Base-by-base conservation (phyloP, 2,329 filamentous ascomycete species). In the Nemania diffusa region DNA sequence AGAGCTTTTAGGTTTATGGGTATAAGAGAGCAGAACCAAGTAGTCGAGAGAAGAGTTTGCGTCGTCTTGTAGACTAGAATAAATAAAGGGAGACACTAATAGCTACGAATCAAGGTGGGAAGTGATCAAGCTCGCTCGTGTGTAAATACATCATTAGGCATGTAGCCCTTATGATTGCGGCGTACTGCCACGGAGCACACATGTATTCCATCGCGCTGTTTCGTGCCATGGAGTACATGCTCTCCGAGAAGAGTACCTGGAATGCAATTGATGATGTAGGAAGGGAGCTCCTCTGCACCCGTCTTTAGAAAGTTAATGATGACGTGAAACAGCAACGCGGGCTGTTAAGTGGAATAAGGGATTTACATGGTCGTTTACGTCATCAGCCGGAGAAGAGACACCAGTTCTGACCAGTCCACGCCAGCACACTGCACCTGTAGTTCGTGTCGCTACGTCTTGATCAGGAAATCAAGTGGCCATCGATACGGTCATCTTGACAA, bases 301-400 rank as follows among this genome's bases (percentile, higher is more conserved):
- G 55, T 40, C 34, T 8, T 27, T 15, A 3, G 34, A 42, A 48
- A 46, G 42, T 55, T 46, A 64, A 64, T 62, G 60, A 70, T 70
- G 68, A 70, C 68, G 68, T 68, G 56, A 60, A 62, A 64, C 58
- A 62, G 34, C 27, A 55, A 5, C 26, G 20, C 52, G 17, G 24
- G 60, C 57, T 59, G 57, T 48, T 27, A 55, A 13, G 56, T 50
- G 20, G 42, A 51, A 68, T 57, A 60, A 56, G 37, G 52, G 24
- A 50, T 3, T 48, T 29, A 55, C 46, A 59, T 9, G 3, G 26
- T 63, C 58, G 60, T 62, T 57, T 34, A 70, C 68, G 65, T 70
- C 68, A 70, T 57, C 15, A 51, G 40, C 44, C 13, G 20, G 24
- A 34, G 51, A 29, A 46, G n/a, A 34, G n/a, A n/a, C n/a, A n/a